Conservation (phyloP, 768 basidiomycete species). For the Suillus weaverae region DNA sequence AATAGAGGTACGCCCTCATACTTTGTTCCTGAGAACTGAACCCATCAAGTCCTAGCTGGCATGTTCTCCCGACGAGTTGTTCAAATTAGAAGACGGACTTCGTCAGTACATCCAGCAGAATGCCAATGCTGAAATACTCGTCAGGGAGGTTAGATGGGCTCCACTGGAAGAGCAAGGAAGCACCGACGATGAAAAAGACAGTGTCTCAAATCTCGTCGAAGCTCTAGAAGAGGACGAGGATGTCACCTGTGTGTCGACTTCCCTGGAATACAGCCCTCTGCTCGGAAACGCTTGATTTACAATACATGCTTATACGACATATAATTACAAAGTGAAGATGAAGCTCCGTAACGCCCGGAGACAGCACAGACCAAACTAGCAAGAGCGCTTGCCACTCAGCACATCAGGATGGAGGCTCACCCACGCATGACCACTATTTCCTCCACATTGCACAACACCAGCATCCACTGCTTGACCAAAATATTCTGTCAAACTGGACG, state of each 20-base stretch:
- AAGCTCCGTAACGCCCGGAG: neutral
- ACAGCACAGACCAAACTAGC: neutral
- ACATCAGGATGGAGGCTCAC: conserved; percentile 1
- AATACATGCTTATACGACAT: conserved; percentile 10
- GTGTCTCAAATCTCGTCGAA: conserved; percentile 47
- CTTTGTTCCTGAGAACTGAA: conserved; percentile 5
- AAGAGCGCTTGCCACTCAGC: neutral
- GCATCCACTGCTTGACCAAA: conserved; percentile 37
- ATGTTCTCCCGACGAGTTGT: conserved; percentile 43
- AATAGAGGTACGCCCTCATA: conserved; percentile 31
- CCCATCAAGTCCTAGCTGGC: conserved; percentile 37
- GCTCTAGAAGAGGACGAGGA: conserved; percentile 60
- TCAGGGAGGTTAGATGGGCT: conserved; percentile 56
- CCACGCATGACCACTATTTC: conserved; percentile 39
- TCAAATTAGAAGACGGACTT: conserved; percentile 39
- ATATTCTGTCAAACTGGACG: conserved; percentile 43
- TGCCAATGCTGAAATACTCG: conserved; percentile 40
- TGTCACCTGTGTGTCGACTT: conserved; percentile 59
- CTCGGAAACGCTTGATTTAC: conserved; percentile 17
- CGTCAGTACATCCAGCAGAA: conserved; percentile 22
- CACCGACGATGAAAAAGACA: conserved; percentile 39
- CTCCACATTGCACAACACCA: conserved; percentile 44
- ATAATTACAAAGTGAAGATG: neutral
- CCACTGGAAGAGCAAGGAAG: conserved; percentile 43
- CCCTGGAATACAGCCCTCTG: conserved; percentile 35